Evolutionary conservation across 768 basidiomycete species (phyloP).

Genomic region (Sistotremastrum suecicum): DNA sequence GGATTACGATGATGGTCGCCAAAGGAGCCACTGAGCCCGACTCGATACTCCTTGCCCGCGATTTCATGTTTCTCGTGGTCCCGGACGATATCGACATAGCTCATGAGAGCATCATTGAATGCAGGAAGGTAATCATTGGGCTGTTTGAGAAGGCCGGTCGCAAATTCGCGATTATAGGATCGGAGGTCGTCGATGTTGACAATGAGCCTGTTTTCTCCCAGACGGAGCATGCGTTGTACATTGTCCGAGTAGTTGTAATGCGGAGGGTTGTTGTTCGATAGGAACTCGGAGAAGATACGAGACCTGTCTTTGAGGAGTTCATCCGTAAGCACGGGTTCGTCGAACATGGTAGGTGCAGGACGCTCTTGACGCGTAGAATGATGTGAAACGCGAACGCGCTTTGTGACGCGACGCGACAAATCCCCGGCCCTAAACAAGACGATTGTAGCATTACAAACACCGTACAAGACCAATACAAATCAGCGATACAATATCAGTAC

Average conservation of each 20-base stretch:
- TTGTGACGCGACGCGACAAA: too few relatives aligned
- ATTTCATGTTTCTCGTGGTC: slow-evolving; percentile 75
- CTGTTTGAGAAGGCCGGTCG: slow-evolving; percentile 78
- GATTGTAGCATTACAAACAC: too few relatives aligned
- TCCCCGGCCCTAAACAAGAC: too few relatives aligned
- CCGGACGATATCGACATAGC: slow-evolving; percentile 51
- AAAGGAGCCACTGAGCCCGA: slow-evolving; percentile 92
- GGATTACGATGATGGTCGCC: slow-evolving; percentile 98
- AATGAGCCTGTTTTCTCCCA: slow-evolving; percentile 75
- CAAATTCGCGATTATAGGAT: slow-evolving; percentile 78
- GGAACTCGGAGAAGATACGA: slow-evolving; percentile 72
- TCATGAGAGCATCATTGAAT: slow-evolving; percentile 71
- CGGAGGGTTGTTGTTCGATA: slow-evolving; percentile 43
- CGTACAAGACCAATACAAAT: too few relatives aligned
- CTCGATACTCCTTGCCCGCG: slow-evolving; percentile 63
- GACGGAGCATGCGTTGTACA: slow-evolving; percentile 68
- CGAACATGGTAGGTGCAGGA: slow-evolving; percentile 12
- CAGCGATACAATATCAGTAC: too few relatives aligned
- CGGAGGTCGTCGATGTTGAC: slow-evolving; percentile 94
- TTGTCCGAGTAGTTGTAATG: slow-evolving; percentile 77
- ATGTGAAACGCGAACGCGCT: too few relatives aligned
- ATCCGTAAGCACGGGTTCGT: slow-evolving; percentile 48
- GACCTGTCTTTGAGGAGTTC: slow-evolving; percentile 62
- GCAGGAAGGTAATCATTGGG: slow-evolving; percentile 81
- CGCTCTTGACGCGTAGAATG: too few relatives aligned